Evolutionary conservation across 106 monocot species (phyloP).

Genomic region (Dendrobium huoshanense): DNA sequence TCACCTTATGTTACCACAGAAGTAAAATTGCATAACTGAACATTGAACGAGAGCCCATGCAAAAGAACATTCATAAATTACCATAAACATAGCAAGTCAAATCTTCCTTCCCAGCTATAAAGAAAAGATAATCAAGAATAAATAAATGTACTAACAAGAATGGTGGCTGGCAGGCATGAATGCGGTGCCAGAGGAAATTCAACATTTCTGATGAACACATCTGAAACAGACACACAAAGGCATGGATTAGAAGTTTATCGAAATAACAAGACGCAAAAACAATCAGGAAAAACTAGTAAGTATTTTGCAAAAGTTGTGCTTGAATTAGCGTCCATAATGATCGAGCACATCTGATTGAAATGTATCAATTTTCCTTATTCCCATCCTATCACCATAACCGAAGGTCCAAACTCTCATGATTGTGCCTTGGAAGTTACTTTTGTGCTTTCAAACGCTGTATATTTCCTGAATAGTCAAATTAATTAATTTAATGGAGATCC

Average conservation of each 20-base stretch:
- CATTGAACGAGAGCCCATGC: not conserved
- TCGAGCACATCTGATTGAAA: not conserved
- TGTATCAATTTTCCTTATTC: not conserved
- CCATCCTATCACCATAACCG: not conserved
- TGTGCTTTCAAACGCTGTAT: not conserved
- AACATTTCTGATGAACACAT: constrained; percentile 5
- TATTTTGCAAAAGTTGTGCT: not conserved
- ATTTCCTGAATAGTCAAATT: not conserved
- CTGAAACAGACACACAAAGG: constrained; percentile 2
- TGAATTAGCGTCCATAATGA: not conserved
- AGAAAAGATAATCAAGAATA: not conserved
- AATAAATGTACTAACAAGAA: constrained; percentile 2
- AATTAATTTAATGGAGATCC: not conserved
- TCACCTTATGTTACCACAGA: not conserved
- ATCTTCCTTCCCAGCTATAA: not conserved
- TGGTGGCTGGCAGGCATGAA: not conserved
- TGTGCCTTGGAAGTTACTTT: not conserved
- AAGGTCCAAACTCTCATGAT: not conserved
- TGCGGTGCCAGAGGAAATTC: not conserved
- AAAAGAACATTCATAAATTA: not conserved
- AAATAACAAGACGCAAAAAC: not conserved
- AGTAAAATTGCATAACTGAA: not conserved
- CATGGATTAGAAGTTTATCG: constrained; percentile 1
- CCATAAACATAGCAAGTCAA: not conserved
- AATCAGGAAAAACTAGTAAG: not conserved